Evolutionary conservation across 352 stramenopile species (phyloP), one percentile per base, ranked within the genome.

Genomic region (Phytophthora syringae): DNA sequence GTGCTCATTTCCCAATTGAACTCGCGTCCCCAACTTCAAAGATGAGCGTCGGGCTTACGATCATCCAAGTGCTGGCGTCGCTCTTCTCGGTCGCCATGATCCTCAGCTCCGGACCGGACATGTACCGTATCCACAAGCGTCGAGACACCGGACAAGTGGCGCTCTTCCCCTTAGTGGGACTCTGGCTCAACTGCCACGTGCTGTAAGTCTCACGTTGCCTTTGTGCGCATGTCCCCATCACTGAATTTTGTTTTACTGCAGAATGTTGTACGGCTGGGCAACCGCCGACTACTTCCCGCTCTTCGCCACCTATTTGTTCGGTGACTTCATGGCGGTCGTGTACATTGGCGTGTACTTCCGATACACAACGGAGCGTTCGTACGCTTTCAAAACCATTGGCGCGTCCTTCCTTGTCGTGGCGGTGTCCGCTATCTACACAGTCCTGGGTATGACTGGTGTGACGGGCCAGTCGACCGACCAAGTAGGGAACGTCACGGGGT

Each of bases 121-220:
- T 81, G 32, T 68, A 75, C 49, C 58, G 58, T n/a, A 79, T 83
- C 63, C 60, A 77, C 65, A 74, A 77, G 52, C 54, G 59, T 2
- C 39, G 59, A 32, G 60, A 69, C 20, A 78, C 67, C 7, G 70
- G 70, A n/a, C 62, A 72, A 6, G 66, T 78, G 7, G 65, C 70
- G 34, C 51, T 81, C 39, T 72, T 81, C 34, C 72, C 72, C 1
- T 60, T 84, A 28, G 69, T 84, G 13, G 65, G 69, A 28, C 64
- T 84, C 21, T 77, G 71, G 60, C 52, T 77, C 13, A 77, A 71
- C 36, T 79, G 67, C 7, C 71, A 80, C 49, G 68, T 77, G 24
- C 60, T 77, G 70, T 79, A 69, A 59, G 67, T 62, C 16, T 51
- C 40, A n/a, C 12, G 18, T 28, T 50, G 37, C 36, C n/a, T 18